Evolutionary conservation across 2,329 filamentous ascomycete genomes (phyloP).

Genomic region (Claviceps sp.): DNA sequence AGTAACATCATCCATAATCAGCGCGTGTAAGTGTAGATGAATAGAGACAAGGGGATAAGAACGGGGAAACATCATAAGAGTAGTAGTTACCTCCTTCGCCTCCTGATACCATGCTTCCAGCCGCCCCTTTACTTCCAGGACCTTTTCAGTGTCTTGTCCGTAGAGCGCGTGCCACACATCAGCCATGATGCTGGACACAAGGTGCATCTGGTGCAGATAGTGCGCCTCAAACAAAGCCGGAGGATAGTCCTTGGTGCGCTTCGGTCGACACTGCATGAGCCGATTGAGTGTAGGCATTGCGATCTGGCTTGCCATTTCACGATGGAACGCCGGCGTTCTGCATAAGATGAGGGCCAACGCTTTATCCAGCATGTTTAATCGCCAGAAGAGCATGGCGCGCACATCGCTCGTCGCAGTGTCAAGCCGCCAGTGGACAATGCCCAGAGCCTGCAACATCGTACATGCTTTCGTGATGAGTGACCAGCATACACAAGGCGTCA

Average conservation of each 20-base stretch:
- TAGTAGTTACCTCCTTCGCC: not conserved
- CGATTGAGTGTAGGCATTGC: not conserved
- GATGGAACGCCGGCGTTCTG: not conserved
- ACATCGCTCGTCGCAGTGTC: not conserved
- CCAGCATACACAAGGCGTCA: conserved; percentile 2
- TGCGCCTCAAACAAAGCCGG: conserved; percentile 1
- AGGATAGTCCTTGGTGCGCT: not conserved
- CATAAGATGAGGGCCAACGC: conserved; percentile 1
- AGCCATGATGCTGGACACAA: conserved; percentile 1
- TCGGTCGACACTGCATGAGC: not conserved
- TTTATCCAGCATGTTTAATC: conserved; percentile 2
- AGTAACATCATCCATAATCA: not conserved
- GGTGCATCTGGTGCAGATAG: conserved; percentile 1
- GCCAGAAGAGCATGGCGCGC: conserved; percentile 3
- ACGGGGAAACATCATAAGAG: not conserved
- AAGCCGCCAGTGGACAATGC: conserved; percentile 1
- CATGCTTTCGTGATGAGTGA: conserved; percentile 1
- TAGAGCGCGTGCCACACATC: conserved; percentile 3
- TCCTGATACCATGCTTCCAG: not conserved
- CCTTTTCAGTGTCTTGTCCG: not conserved
- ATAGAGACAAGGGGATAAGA: not conserved
- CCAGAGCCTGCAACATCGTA: conserved; percentile 3
- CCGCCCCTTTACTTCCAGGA: not conserved
- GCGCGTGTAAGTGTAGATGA: not conserved
- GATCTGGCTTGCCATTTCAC: not conserved